Evolutionary conservation across 2,329 filamentous ascomycete genomes (phyloP).

Genomic region (Paraconiothyrium brasiliense): DNA sequence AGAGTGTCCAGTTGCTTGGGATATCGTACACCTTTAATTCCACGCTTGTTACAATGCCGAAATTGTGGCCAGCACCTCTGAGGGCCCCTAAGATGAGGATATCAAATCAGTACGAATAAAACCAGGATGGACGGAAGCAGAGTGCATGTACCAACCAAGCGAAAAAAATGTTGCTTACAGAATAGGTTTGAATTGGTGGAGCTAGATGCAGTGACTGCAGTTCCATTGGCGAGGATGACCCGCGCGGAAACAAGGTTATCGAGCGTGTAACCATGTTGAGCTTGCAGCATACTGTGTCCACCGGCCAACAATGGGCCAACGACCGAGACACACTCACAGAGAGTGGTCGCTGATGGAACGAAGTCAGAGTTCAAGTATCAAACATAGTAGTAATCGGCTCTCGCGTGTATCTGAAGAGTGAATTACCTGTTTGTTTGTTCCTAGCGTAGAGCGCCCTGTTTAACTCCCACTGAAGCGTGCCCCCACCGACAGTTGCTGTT

Average conservation of each 20-base stretch:
- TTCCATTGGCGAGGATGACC: conserved; percentile 35
- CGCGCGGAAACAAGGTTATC: conserved; percentile 29
- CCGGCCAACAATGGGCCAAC: conserved; percentile 66
- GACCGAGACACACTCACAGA: conserved; percentile 54
- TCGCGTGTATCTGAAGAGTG: not conserved
- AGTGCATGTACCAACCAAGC: not conserved
- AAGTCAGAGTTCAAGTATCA: conserved; percentile 6
- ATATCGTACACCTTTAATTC: conserved; percentile 18
- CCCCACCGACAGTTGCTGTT: conserved; percentile 42
- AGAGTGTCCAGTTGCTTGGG: conserved; percentile 19
- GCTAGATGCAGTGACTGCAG: conserved; percentile 7
- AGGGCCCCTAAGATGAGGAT: conserved; percentile 33
- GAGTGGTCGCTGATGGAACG: conserved; percentile 25
- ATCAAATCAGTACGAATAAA: not conserved
- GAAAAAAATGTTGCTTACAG: not conserved
- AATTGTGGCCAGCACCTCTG: conserved; percentile 50
- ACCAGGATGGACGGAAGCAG: not conserved
- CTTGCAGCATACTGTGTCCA: conserved; percentile 59
- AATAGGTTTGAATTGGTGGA: conserved; percentile 27
- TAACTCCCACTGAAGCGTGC: conserved; percentile 36
- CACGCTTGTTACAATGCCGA: conserved; percentile 44
- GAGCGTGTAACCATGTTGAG: conserved; percentile 21
- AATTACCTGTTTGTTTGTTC: conserved; percentile 43
- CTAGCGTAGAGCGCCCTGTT: conserved; percentile 34
- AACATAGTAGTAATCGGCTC: not conserved